Percentiles rank a stretch among this genome's conserved stretches.
phyloP scores from a whole-genome alignment of 2,329 filamentous ascomycete species.

The Microcera coccophila region DNA sequence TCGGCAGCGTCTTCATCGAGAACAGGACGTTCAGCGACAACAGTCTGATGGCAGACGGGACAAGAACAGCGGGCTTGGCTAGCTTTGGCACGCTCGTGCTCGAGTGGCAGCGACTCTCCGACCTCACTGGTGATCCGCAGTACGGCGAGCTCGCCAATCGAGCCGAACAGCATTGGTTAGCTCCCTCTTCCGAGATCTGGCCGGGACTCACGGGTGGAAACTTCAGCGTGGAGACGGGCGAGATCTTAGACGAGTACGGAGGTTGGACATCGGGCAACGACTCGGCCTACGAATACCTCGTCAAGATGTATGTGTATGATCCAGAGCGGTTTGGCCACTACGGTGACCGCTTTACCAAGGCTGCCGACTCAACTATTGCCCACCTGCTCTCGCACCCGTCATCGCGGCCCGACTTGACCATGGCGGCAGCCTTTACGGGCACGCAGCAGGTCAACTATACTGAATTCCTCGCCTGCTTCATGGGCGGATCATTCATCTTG shows the following conservation, averaged over 20 bases:
- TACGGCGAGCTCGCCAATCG: too few species aligned
- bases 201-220: too few species aligned
- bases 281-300: conserved; percentile 57
- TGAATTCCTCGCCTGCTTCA: conserved; percentile 59
- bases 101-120: too few species aligned
- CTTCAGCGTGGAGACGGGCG: too few species aligned
- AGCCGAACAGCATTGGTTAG: too few species aligned
- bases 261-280: conserved; percentile 59
- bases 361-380: conserved; percentile 56
- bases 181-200: too few species aligned
- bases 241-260: too few species aligned
- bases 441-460: conserved; percentile 39
- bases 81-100: too few species aligned
- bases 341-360: conserved; percentile 43
- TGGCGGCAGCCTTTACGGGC: conserved; percentile 60
- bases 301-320: conserved; percentile 65
- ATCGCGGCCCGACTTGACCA: conserved; percentile 64
- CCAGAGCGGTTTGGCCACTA: conserved; percentile 38
- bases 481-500: conserved; percentile 62
- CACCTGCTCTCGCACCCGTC: too few species aligned
- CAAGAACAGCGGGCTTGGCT: too few species aligned
- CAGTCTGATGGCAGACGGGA: conserved; percentile 55
- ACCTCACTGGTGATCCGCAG: too few species aligned
- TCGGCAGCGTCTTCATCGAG: conserved; percentile 26
- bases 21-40: conserved; percentile 23